phyloP scores from a whole-genome alignment of 257 asterid species.

The Solanum pinnatisectum region DNA sequence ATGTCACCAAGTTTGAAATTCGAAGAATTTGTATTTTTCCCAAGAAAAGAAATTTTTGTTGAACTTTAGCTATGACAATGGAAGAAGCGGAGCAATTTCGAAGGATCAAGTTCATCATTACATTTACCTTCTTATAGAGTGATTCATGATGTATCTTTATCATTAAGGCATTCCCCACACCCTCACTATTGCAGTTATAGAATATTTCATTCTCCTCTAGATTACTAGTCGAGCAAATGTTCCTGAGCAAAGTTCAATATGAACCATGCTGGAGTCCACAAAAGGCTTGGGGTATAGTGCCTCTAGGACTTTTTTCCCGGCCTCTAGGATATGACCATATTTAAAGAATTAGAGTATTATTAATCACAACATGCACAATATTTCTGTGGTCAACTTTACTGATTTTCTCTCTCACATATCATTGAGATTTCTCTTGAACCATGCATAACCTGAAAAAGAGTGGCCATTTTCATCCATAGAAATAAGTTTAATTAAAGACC shows the following conservation, averaged over 20 bases:
- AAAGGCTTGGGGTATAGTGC: background rate
- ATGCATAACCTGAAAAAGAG: background rate
- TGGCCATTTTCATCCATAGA: background rate
- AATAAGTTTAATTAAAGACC: background rate
- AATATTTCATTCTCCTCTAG: background rate
- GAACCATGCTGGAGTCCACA: background rate
- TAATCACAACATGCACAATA: background rate
- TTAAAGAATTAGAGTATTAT: background rate
- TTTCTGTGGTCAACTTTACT: background rate
- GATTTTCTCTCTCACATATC: background rate
- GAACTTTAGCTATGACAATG: background rate
- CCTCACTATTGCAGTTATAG: background rate
- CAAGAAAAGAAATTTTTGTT: background rate
- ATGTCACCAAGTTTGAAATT: background rate
- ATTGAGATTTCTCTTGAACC: background rate
- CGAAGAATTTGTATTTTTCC: background rate
- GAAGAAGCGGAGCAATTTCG: background rate
- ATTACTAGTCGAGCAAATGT: background rate
- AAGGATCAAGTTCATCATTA: background rate
- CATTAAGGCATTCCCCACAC: background rate
- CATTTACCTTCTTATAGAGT: background rate
- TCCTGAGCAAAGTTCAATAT: background rate
- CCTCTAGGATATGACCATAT: background rate
- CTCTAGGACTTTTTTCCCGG: background rate
- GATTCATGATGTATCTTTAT: background rate